These are phyloP conservation scores for Leccinum subgranulosum DNA, from an alignment of 768 basidiomycete species.

Conservation along the genomic window DNA sequence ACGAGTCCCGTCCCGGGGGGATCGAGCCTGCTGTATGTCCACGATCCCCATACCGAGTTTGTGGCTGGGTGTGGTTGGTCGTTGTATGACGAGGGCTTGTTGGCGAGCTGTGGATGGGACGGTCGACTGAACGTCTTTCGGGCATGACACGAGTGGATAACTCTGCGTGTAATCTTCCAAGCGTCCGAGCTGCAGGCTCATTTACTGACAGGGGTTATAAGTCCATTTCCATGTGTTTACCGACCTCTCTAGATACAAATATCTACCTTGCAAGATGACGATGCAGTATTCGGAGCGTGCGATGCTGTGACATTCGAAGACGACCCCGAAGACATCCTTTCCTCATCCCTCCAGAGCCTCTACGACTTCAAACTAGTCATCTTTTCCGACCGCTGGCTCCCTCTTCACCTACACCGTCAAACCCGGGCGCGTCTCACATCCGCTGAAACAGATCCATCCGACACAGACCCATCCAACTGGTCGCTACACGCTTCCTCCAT, in stretches of 20 bases:
- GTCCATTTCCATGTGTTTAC: background rate
- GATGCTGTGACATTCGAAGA: background rate
- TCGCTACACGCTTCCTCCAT: slow-evolving; percentile 73
- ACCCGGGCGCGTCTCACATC: slow-evolving; percentile 15
- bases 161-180: background rate
- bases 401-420: slow-evolving; percentile 44
- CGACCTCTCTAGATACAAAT: background rate
- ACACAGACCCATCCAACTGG: slow-evolving; percentile 70
- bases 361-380: slow-evolving; percentile 60
- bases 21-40: slow-evolving; percentile 60
- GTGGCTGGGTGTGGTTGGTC: slow-evolving; percentile 92
- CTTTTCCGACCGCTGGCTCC: slow-evolving; percentile 50
- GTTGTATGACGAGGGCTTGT: slow-evolving; percentile 80
- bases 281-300: background rate
- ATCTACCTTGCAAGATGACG: background rate
- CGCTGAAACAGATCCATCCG: slow-evolving; percentile 40
- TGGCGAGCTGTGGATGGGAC: slow-evolving; percentile 95
- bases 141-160: slow-evolving; percentile 28
- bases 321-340: slow-evolving; percentile 68
- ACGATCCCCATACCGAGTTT: slow-evolving; percentile 92
- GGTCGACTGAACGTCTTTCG: slow-evolving; percentile 77
- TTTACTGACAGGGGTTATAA: background rate
- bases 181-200: too few species aligned
- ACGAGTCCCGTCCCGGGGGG: slow-evolving; percentile 50
- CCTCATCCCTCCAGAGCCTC: slow-evolving; percentile 55